Evolutionary conservation across 2,329 filamentous ascomycete genomes (phyloP).

Genomic region (Berkeleyomyces rouxiae): DNA sequence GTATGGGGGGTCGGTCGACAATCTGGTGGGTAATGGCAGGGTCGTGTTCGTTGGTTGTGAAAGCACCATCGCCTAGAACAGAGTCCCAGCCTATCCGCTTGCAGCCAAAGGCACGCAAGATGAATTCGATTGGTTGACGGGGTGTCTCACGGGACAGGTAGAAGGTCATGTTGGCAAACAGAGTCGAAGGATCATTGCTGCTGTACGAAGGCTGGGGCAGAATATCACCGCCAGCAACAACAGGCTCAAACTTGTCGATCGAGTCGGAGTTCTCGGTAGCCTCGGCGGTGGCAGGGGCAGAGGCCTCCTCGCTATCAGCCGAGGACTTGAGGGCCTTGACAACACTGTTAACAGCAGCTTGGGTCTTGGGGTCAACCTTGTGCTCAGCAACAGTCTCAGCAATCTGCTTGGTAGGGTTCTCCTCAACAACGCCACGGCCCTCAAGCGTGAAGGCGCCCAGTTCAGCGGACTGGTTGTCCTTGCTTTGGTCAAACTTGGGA

Average conservation of each 20-base stretch:
- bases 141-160: constrained; percentile 90
- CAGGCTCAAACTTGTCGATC: constrained; percentile 84
- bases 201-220: constrained; percentile 60
- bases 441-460: constrained; percentile 83
- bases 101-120: constrained; percentile 86
- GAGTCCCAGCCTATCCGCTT: constrained; percentile 91
- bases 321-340: constrained; percentile 48
- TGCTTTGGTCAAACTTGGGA: constrained; percentile 74
- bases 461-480: constrained; percentile 80
- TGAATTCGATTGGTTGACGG: constrained; percentile 75
- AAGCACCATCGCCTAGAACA: constrained; percentile 79
- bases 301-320: constrained; percentile 27
- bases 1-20: constrained; percentile 71
- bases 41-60: constrained; percentile 76
- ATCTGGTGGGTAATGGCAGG: constrained; percentile 89
- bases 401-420: constrained; percentile 23
- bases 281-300: constrained; percentile 27
- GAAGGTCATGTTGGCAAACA: constrained; percentile 81
- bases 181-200: constrained; percentile 48
- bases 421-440: constrained; percentile 28
- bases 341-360: constrained; percentile 52
- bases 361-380: constrained; percentile 43
- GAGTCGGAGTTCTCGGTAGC: constrained; percentile 35
- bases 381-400: constrained; percentile 29
- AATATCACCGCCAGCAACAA: constrained; percentile 68